These are phyloP conservation scores for Nidularia sp. DNA, from an alignment of 768 basidiomycete genomes.

Conservation along the genomic window DNA sequence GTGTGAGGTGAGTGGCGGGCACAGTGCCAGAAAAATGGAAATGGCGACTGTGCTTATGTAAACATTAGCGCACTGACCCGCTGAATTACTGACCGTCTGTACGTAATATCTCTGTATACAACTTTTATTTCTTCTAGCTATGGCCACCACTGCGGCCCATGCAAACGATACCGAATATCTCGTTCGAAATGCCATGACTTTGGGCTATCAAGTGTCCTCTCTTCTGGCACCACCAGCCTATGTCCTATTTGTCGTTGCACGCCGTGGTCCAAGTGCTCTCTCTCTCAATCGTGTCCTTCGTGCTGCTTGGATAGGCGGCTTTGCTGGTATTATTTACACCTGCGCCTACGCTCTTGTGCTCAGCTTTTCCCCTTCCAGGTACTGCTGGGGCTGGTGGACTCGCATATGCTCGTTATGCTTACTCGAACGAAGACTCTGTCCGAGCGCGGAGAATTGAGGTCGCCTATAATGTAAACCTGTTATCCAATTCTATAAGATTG, in stretches of 20 bases:
- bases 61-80: too few relatives aligned
- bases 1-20: not conserved
- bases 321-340: constrained; percentile 37
- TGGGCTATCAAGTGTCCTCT: constrained; percentile 68
- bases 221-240: constrained; percentile 62
- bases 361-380: constrained; percentile 25
- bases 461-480: constrained; percentile 51
- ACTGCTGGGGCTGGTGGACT: constrained; percentile 47
- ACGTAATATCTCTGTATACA: not conserved
- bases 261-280: constrained; percentile 51
- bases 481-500: constrained; percentile 1
- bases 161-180: constrained; percentile 62
- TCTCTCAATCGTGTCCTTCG: constrained; percentile 61
- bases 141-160: constrained; percentile 14
- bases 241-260: constrained; percentile 43
- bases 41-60: not conserved
- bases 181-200: constrained; percentile 57
- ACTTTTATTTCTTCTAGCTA: constrained; percentile 1
- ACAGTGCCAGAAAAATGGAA: not conserved
- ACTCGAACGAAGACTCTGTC: constrained; percentile 45
- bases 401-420: constrained; percentile 58
- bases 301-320: constrained; percentile 71
- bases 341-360: constrained; percentile 1
- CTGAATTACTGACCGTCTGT: not conserved
- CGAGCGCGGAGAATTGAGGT: constrained; percentile 44